A percentile compares a stretch with the other conserved stretches of the same genome.
Evolutionary conservation across 2,329 filamentous ascomycete genomes (phyloP).

Genomic region (Aspergillus bombycis): DNA sequence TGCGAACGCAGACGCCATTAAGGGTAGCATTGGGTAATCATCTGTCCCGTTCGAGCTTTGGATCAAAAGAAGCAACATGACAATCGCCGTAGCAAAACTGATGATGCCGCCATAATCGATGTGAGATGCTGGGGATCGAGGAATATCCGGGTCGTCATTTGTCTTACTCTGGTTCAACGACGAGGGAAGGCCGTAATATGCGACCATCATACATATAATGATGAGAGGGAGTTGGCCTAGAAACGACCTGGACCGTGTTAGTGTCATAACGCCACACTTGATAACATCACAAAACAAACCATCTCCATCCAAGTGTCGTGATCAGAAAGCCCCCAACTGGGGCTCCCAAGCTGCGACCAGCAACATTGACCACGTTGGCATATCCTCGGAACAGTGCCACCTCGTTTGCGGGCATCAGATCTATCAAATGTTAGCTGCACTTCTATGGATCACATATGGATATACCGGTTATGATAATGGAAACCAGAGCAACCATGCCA

Average conservation of each 20-base stretch:
- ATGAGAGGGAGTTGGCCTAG: slow-evolving; percentile 6
- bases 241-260: slow-evolving; percentile 1
- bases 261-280: background rate
- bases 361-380: slow-evolving; percentile 49
- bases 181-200: slow-evolving; percentile 1
- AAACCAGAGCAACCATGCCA: slow-evolving; percentile 42
- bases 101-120: slow-evolving; percentile 1
- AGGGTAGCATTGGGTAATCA: background rate
- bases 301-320: slow-evolving; percentile 71
- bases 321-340: slow-evolving; percentile 72
- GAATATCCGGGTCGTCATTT: too few species aligned
- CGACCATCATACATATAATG: background rate
- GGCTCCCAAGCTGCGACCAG: slow-evolving; percentile 59
- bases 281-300: slow-evolving; percentile 36
- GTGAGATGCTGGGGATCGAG: background rate
- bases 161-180: slow-evolving; percentile 1
- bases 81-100: background rate
- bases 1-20: background rate
- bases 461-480: slow-evolving; percentile 41
- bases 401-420: slow-evolving; percentile 48
- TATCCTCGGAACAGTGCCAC: slow-evolving; percentile 49
- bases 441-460: background rate
- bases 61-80: slow-evolving; percentile 1
- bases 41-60: background rate
- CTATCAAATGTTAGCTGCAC: slow-evolving; percentile 20